Evolutionary conservation across 805 yeast genomes (phyloP).

Genomic region (Starmera quercuum): DNA sequence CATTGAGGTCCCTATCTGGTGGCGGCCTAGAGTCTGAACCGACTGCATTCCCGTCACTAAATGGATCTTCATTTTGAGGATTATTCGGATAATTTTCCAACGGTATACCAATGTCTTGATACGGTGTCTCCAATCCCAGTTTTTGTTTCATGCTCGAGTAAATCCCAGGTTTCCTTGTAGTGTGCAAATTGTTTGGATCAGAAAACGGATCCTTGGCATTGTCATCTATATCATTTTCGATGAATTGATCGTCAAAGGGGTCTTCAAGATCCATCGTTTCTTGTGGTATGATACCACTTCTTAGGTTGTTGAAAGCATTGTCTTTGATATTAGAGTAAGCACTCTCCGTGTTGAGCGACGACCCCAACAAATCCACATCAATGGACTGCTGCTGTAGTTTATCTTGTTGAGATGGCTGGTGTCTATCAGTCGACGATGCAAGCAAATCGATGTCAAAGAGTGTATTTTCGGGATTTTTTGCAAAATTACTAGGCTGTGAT

Average conservation of each 20-base stretch:
- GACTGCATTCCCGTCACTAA: slow-evolving; percentile 14
- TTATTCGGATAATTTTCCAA: slow-evolving; percentile 11
- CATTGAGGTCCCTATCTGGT: slow-evolving; percentile 18
- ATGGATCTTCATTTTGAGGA: slow-evolving; percentile 13
- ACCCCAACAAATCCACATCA: slow-evolving; percentile 7
- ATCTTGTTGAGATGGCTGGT: slow-evolving; percentile 5
- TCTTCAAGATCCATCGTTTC: slow-evolving; percentile 27
- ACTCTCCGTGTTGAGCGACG: slow-evolving; percentile 4
- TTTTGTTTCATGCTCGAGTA: slow-evolving; percentile 14
- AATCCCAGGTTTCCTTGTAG: slow-evolving; percentile 5
- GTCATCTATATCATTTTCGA: slow-evolving; percentile 28
- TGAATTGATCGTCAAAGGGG: slow-evolving; percentile 22
- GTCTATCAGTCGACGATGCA: slow-evolving; percentile 11
- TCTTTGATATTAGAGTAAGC: slow-evolving; percentile 9
- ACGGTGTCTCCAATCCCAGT: slow-evolving; percentile 15
- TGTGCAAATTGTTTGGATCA: neutral
- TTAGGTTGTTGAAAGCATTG: slow-evolving; percentile 12
- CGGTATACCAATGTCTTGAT: slow-evolving; percentile 21
- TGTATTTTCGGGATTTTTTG: slow-evolving; percentile 17
- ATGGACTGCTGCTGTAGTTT: slow-evolving; percentile 4
- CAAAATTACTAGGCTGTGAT: too few relatives aligned
- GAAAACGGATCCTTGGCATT: slow-evolving; percentile 12
- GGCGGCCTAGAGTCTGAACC: slow-evolving; percentile 9
- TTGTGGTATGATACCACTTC: slow-evolving; percentile 22
- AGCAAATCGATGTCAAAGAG: slow-evolving; percentile 33